Evolutionary conservation across 768 basidiomycete species (phyloP), one percentile per base, ranked within the genome.

Genomic region (Crucibulum laeve): DNA sequence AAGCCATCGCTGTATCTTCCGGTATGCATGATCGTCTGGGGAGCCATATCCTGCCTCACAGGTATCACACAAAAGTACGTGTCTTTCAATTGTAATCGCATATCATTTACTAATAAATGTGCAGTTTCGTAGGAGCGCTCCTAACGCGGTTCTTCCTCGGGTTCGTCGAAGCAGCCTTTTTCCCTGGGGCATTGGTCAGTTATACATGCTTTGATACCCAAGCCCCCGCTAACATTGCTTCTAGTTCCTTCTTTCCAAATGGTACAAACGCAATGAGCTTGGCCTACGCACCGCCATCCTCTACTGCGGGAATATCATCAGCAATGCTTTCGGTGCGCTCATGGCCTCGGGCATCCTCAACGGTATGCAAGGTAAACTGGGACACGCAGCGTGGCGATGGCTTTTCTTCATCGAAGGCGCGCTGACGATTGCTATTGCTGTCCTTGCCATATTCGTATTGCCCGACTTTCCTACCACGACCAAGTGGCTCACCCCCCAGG

Each of bases 241-340:
- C 46, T 49, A 68, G 71, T 82, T 82, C 57, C 64, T 84, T 4
- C 65, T 85, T 25, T 83, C 82, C 2, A 83, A 82, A 63, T 83
- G 89, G 91, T 92, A 91, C 65, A 89, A 72, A 43, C 76, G 74
- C 18, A 70, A 73, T 32, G 90, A 93, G 60, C 68, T 92, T 24
- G 89, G 86, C 13, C 65, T 82, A 38, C 74, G 88, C 40, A 87
- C 79, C 7, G 87, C 87, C 3, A 60, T 87, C 32, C 69, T 91
- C 15, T 79, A 74, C 28, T 87, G 83, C 51, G 91, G 91, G 5
- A 84, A 76, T 54, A 71, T 93, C 18, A 81, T 91, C 47, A 84
- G 82, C 45, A 94, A 92, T 62, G 91, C 88, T 0, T 91, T 93
- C 54, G 90, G 91, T 1, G 73, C 87, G 1, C 68, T 94, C 13